Evolutionary conservation across 805 yeast genomes (phyloP).

Genomic region (Kuraishia cidri): DNA sequence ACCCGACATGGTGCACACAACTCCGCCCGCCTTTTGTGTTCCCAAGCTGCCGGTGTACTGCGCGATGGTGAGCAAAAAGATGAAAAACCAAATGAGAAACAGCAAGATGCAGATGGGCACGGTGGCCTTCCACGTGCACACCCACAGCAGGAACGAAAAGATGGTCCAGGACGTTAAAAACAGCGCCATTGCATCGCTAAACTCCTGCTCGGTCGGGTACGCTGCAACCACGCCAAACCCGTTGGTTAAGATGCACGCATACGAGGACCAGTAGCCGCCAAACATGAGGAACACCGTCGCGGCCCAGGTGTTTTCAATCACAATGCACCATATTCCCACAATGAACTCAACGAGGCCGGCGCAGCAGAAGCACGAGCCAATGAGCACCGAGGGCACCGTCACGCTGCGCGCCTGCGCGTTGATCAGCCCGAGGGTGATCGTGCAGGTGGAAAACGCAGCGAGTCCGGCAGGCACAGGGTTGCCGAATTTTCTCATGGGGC

Average conservation of each 20-base stretch:
- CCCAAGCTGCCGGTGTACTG: conserved; percentile 25
- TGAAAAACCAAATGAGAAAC: conserved; percentile 34
- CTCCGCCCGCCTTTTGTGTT: conserved; percentile 36
- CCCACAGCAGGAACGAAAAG: conserved; percentile 35
- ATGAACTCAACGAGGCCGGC: conserved; percentile 41
- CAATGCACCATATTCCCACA: conserved; percentile 42
- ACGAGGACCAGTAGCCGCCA: conserved; percentile 49
- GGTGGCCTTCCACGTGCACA: conserved; percentile 41
- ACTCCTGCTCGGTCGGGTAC: conserved; percentile 27
- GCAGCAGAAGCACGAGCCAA: conserved; percentile 37
- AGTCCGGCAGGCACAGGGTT: conserved; percentile 50
- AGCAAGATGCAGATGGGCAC: conserved; percentile 27
- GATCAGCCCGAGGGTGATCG: conserved; percentile 37
- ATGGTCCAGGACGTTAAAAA: conserved; percentile 44
- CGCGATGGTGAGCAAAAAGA: conserved; percentile 33
- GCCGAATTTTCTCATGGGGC: conserved; percentile 21
- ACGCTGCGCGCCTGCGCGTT: conserved; percentile 39
- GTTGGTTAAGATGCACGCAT: conserved; percentile 33
- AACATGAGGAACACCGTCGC: conserved; percentile 41
- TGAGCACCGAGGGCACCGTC: conserved; percentile 27
- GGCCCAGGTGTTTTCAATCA: conserved; percentile 47
- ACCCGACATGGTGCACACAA: conserved; percentile 32
- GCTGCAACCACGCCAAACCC: conserved; percentile 31
- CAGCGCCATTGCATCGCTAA: conserved; percentile 35
- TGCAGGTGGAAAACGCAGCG: conserved; percentile 35